Evolutionary conservation across 106 monocot genomes (phyloP), one percentile per base, ranked within the genome.

Genomic region (Triglochin maritima): DNA sequence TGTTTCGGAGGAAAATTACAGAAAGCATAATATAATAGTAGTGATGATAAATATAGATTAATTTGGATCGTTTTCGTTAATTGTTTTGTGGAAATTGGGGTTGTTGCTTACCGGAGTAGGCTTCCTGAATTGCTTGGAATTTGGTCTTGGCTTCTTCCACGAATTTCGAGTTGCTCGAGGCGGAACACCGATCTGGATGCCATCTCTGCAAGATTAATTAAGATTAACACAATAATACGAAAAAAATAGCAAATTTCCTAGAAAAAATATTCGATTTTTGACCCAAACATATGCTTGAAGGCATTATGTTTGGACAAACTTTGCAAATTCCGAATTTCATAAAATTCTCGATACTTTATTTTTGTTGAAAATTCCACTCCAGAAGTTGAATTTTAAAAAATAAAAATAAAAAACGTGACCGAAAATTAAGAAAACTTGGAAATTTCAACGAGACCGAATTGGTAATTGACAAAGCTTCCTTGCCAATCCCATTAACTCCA

Each of bases 101-200:
- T 60, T 14, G 59, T 14, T 47, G 9, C 60, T 44, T 60, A 94
- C 94, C 89, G 9, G 94, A 80, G 51, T 94, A 94, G 57, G 94
- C 94, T 57, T 82, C 75, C 63, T 89, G 87, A 50, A 94, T 94
- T 50, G 66, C 66, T 57, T 94, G 94, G 72, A 94, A 94, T 68
- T 87, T 87, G 62, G 77, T 75, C 76, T 89, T 94, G 8, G 84
- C 94, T 71, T 83, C 82, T 14, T 82, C 75, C 43, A 71, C 68
- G 61, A 57, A 68, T 47, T 81, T 72, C 3, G 74, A 54, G 41
- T 66, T 86, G 2, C 80, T 79, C 9, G 81, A 72, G 7, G 88
- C 73, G 3, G 75, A 73, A 70, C 80, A 83, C 50, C 85, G 82
- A 71, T 94, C 94, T 6, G 94, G 94, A 66, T 94, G 94, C 94